Conservation (phyloP, 139 green algal species). For the Diplosphaera chodatii region DNA sequence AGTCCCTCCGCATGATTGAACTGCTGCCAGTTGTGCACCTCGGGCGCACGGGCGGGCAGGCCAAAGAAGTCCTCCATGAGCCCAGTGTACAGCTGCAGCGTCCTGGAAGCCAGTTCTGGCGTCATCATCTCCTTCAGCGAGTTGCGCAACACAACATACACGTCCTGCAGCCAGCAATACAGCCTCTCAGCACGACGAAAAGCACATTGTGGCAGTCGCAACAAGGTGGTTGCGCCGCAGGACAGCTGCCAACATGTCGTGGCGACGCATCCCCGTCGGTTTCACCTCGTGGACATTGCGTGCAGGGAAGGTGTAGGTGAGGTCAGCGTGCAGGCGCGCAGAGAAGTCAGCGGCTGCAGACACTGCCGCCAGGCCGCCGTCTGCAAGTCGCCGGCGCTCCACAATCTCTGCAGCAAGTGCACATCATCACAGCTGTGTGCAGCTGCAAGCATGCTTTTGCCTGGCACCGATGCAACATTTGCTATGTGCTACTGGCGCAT, state of each 20-base stretch:
- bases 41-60: slow-evolving; percentile 35
- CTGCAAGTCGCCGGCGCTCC: slow-evolving; percentile 58
- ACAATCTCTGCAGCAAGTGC: slow-evolving; percentile 58
- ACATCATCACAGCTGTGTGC: too few species aligned
- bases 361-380: slow-evolving; percentile 25
- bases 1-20: too few species aligned
- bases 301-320: slow-evolving; percentile 72
- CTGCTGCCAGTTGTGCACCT: too few species aligned
- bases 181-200: too few species aligned
- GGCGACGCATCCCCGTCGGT: too few species aligned
- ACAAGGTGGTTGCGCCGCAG: too few species aligned
- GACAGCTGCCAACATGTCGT: too few species aligned
- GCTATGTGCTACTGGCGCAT: too few species aligned
- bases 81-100: slow-evolving; percentile 65
- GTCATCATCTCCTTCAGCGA: slow-evolving; percentile 56
- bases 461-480: too few species aligned
- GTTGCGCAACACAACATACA: slow-evolving; percentile 69
- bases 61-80: slow-evolving; percentile 88
- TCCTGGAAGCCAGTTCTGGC: slow-evolving; percentile 15
- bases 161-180: slow-evolving; percentile 37
- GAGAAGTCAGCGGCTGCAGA: slow-evolving; percentile 27
- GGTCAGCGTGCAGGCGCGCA: slow-evolving; percentile 32
- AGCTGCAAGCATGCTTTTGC: too few species aligned
- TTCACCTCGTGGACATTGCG: slow-evolving; percentile 20
- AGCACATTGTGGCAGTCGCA: too few species aligned